Evolutionary conservation across 768 basidiomycete genomes (phyloP), one percentile per base, ranked within the genome.

Genomic region (Tulasnella sp.): DNA sequence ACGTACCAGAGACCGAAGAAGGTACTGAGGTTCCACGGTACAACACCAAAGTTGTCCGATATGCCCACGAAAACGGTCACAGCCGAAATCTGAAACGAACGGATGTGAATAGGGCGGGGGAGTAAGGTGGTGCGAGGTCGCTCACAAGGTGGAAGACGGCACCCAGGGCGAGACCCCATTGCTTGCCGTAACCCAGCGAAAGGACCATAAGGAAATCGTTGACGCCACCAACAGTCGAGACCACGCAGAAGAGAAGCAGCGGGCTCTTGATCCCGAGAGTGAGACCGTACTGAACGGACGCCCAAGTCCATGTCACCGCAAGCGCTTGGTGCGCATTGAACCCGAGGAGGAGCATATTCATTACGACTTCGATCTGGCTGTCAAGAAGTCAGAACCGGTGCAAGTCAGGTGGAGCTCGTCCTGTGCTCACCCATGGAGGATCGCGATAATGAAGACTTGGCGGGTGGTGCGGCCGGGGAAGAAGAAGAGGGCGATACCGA

Each of bases 21-120:
- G 6, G 48, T 49, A 17, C 21, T 49, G 48, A 27, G 21, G 34
- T 49, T 49, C 48, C 48, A 49, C 6, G 23, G 25, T 7, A 49
- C 48, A 29, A 49, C 48, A 49, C 48, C 48, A 27, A 49, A 19
- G 23, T 49, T 49, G 34, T n/a, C 48, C n/a, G 17, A n/a, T 9
- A 49, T 49, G 12, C 48, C 48, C 5, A 49, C 48, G 17, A 49
- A 49, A 7, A 49, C 48, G 48, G 21, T 49, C 9, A 49, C 48
- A 17, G 48, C 48, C n/a, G 17, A n/a, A 29, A 49, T 49, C 48
- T 49, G 48, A 49, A 6, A 7, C n/a, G 17, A 27, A n/a, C 21
- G 17, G 27, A 17, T 19, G 27, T 6, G 41, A 43, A 43, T n/a
- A 17, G 6, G 41, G 41, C n/a, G 41, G 41, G 6, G 7, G n/a